Conservation (phyloP, 2,329 filamentous ascomycete species). For the Graphilbum fragrans region DNA sequence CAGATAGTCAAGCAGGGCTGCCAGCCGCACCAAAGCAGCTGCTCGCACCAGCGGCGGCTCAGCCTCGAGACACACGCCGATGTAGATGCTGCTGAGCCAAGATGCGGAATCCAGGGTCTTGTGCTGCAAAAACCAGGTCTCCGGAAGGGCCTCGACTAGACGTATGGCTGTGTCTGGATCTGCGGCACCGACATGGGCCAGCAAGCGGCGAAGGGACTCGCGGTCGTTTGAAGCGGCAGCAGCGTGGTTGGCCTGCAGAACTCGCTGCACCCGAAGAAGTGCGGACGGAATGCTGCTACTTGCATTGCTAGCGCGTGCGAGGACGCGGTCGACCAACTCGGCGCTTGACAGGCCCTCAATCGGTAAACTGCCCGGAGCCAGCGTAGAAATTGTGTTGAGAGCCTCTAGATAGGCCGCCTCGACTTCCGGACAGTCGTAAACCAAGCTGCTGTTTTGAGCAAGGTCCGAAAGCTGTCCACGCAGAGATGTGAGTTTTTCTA, state of each 20-base stretch:
- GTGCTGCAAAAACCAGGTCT: slow-evolving; percentile 13
- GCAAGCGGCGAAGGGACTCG: slow-evolving; percentile 13
- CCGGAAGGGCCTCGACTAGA: slow-evolving; percentile 25
- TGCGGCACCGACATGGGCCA: slow-evolving; percentile 23
- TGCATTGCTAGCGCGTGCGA: background rate
- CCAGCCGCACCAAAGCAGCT: slow-evolving; percentile 34
- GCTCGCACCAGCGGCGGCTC: slow-evolving; percentile 32
- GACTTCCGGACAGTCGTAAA: slow-evolving; percentile 23
- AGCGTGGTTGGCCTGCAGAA: slow-evolving; percentile 23
- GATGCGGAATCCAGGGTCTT: slow-evolving; percentile 12
- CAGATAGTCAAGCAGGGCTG: slow-evolving; percentile 28
- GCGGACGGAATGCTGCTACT: slow-evolving; percentile 12
- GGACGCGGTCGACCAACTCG: background rate
- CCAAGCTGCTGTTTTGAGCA: slow-evolving; percentile 4
- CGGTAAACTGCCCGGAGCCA: background rate
- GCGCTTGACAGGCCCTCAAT: too few species aligned
- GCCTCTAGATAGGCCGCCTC: slow-evolving; percentile 33
- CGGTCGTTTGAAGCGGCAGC: slow-evolving; percentile 12
- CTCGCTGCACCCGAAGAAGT: slow-evolving; percentile 26
- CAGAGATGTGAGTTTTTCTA: slow-evolving; percentile 3
- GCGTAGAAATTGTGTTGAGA: slow-evolving; percentile 25
- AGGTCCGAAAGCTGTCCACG: slow-evolving; percentile 3
- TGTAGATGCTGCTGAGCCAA: slow-evolving; percentile 29
- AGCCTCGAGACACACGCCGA: slow-evolving; percentile 22
- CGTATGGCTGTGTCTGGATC: slow-evolving; percentile 28